phyloP scores from a whole-genome alignment of 148 eudicot species.

The Cornus florida region DNA sequence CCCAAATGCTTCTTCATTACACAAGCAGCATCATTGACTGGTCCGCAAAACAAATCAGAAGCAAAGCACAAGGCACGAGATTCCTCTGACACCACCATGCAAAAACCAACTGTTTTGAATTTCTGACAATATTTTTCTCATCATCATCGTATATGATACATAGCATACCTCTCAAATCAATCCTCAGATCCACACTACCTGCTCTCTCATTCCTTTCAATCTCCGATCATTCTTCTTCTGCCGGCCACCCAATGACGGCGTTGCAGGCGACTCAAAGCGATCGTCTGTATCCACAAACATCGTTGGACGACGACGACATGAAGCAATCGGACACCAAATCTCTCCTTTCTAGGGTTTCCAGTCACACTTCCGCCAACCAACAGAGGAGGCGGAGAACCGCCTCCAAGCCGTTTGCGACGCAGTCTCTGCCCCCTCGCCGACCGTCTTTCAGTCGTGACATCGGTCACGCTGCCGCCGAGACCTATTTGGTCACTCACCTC shows the following conservation, averaged over 20 bases:
- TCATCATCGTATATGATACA: no score
- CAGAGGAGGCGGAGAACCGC: conserved; percentile 19
- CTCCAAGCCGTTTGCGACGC: neutral
- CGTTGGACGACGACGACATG: neutral
- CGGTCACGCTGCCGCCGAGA: conserved; percentile 90
- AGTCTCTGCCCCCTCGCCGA: conserved; percentile 17
- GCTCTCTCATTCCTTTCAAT: no score
- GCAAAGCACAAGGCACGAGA: no score
- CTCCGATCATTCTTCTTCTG: neutral
- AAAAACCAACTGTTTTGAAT: no score
- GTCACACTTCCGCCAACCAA: neutral
- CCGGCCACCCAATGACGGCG: conserved; percentile 15
- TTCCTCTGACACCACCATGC: no score
- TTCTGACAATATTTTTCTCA: no score
- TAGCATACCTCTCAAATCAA: neutral
- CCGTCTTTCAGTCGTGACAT: conserved; percentile 57
- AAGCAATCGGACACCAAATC: neutral
- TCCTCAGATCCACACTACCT: neutral
- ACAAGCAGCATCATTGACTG: no score
- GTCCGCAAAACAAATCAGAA: no score
- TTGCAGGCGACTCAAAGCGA: conserved; percentile 13
- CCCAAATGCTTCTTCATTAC: no score
- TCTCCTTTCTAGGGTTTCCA: conserved; percentile 14
- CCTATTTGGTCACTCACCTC: conserved; percentile 71
- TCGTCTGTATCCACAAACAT: neutral